Evolutionary conservation across 2,329 filamentous ascomycete species (phyloP), one percentile per base, ranked within the genome.

Genomic region (Hypoxylon sp.): DNA sequence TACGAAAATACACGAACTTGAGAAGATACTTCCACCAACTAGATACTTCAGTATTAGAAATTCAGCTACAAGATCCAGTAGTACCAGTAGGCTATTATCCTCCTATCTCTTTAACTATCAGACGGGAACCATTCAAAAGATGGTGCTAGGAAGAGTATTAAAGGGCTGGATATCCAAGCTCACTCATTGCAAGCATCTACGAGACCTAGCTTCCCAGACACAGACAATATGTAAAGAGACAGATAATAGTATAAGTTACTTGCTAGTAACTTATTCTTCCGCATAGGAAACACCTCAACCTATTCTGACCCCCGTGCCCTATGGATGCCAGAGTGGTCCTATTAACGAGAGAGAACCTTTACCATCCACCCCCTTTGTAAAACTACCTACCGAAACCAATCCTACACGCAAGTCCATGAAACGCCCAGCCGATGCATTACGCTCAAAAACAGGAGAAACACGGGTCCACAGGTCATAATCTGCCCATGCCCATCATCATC

Each of bases 371-470:
- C 26, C 61, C 32, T 17, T 28, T 58, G 57, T 58, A 58, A 44
- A 46, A n/a, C n/a, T n/a, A n/a, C 17, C 46, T 50, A 39, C 19
- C 22, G 37, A 56, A 26, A 26, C 10, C 17, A 41, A 59, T 46
- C 17, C 34, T n/a, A n/a, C 52, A 39, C 24, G n/a, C 15, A 39
- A 8, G 17, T 30, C 54, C 49, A 47, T n/a, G 7, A 6, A 66
- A 66, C 64, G 59, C 64, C 60, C 15, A 32, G 37, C 53, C 46
- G 15, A 66, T 66, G 64, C 60, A 52, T 59, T 26, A 60, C 55
- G 62, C 58, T 62, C 17, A 34, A 24, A 46, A 19, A 19, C n/a
- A 41, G 8, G 7, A 41, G n/a, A 41, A 41, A 41, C n/a, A n/a
- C 4, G 17, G 13, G 34, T 6, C 19, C n/a, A 10, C 8, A 19